phyloP scores from a whole-genome alignment of 371 early-diverging fungal genomes.

The Mortierella sp. region DNA sequence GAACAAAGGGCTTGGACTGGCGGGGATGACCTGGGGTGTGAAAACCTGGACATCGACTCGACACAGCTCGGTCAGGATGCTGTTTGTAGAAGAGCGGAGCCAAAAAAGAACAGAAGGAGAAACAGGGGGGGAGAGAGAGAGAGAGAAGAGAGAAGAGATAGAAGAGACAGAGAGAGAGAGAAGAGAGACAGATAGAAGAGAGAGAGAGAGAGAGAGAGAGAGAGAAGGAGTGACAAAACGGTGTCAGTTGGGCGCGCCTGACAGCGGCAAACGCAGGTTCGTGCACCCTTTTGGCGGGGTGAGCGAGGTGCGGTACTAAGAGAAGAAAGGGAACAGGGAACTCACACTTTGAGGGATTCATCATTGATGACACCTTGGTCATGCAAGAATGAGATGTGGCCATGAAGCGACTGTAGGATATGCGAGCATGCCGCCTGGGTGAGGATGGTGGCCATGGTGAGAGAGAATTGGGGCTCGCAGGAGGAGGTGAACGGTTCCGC shows the following conservation, averaged over 20 bases:
- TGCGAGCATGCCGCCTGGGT: constrained; percentile 46
- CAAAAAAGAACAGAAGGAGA: neutral
- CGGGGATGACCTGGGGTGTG: neutral
- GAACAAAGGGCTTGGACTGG: neutral
- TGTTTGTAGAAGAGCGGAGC: neutral
- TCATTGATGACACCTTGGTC: constrained; percentile 45
- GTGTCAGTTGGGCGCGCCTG: neutral
- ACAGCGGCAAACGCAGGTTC: neutral
- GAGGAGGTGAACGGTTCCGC: neutral
- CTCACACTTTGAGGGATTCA: constrained; percentile 47
- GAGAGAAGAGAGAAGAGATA: neutral
- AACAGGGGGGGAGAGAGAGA: neutral
- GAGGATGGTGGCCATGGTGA: constrained; percentile 15
- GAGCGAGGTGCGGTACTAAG: neutral
- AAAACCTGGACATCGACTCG: constrained; percentile 26
- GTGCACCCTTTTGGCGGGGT: no score
- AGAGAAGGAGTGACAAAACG: neutral
- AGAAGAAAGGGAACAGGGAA: neutral
- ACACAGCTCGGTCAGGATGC: constrained; percentile 37
- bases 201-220: neutral
- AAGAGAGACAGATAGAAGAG: neutral
- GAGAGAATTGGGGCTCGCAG: neutral
- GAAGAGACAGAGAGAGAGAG: neutral
- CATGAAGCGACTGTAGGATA: constrained; percentile 45
- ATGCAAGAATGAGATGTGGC: constrained; percentile 40